Evolutionary conservation across 805 yeast species (phyloP).

Genomic region (Sungouiella thailandica): DNA sequence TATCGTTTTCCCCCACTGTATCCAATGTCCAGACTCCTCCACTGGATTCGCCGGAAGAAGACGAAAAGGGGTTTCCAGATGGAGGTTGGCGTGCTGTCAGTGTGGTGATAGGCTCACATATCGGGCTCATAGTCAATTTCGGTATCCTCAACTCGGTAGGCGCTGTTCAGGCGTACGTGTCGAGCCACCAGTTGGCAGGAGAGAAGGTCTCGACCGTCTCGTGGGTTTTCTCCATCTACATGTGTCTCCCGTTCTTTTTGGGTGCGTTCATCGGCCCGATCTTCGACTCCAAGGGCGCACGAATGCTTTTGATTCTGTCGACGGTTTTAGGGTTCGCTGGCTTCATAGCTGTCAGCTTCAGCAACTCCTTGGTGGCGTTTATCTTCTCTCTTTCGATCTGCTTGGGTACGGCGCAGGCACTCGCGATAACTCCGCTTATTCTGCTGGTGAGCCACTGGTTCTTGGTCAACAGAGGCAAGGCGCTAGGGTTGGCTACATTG

Average conservation of each 20-base stretch:
- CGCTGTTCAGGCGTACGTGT: slow-evolving; percentile 56
- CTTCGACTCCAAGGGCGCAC: slow-evolving; percentile 60
- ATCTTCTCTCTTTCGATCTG: slow-evolving; percentile 49
- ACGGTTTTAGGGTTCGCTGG: slow-evolving; percentile 42
- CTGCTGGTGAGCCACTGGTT: slow-evolving; percentile 69
- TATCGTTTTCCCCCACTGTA: neutral
- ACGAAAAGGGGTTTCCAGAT: slow-evolving; percentile 38
- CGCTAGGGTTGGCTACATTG: slow-evolving; percentile 56
- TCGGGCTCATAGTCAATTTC: slow-evolving; percentile 49
- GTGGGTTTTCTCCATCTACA: slow-evolving; percentile 61
- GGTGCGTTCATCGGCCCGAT: slow-evolving; percentile 47
- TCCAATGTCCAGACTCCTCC: too few species aligned
- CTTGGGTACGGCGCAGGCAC: slow-evolving; percentile 55
- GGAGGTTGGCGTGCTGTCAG: slow-evolving; percentile 56
- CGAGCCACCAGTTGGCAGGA: slow-evolving; percentile 47
- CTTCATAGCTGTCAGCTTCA: slow-evolving; percentile 52
- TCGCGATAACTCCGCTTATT: slow-evolving; percentile 56
- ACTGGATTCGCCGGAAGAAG: too few species aligned
- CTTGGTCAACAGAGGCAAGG: slow-evolving; percentile 51
- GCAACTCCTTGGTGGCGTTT: slow-evolving; percentile 54
- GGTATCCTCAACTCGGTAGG: slow-evolving; percentile 59
- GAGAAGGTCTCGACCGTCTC: slow-evolving; percentile 46
- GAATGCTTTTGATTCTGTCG: slow-evolving; percentile 27
- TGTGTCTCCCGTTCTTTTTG: slow-evolving; percentile 34
- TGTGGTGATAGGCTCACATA: slow-evolving; percentile 54